Conservation (phyloP, 768 basidiomycete species). For the Kwoniella shandongensis region DNA sequence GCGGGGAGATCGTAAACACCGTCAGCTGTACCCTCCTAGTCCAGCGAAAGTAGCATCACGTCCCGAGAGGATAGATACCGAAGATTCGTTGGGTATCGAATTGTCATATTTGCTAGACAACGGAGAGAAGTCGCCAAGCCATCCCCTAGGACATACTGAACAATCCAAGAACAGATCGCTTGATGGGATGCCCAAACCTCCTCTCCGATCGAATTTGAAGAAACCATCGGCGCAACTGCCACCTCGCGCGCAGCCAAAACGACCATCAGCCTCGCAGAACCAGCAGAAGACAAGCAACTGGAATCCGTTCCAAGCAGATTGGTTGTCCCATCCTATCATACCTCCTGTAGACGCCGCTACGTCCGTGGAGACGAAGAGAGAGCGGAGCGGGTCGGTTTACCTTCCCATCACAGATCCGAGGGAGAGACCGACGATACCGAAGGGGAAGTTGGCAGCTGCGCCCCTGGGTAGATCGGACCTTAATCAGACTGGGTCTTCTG, state of each 20-base stretch:
- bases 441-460: neutral
- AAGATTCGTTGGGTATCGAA: conserved; percentile 6
- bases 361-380: neutral
- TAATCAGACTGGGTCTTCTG: too few relatives aligned
- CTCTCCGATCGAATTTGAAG: conserved; percentile 4
- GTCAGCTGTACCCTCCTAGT: neutral
- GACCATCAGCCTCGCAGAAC: conserved; percentile 1
- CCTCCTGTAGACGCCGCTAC: too few relatives aligned
- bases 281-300: neutral
- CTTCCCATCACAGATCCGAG: conserved; percentile 27
- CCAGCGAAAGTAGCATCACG: neutral
- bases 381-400: conserved; percentile 8
- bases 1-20: neutral
- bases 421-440: conserved; percentile 34
- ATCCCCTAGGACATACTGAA: too few relatives aligned
- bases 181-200: neutral
- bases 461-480: conserved; percentile 1
- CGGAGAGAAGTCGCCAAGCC: too few relatives aligned
- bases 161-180: neutral
- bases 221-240: neutral
- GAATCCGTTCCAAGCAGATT: conserved; percentile 23
- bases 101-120: conserved; percentile 5
- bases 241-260: neutral
- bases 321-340: conserved; percentile 15
- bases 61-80: neutral